Evolutionary conservation across 345 rosid species (phyloP).

Genomic region (Geranium brycei): DNA sequence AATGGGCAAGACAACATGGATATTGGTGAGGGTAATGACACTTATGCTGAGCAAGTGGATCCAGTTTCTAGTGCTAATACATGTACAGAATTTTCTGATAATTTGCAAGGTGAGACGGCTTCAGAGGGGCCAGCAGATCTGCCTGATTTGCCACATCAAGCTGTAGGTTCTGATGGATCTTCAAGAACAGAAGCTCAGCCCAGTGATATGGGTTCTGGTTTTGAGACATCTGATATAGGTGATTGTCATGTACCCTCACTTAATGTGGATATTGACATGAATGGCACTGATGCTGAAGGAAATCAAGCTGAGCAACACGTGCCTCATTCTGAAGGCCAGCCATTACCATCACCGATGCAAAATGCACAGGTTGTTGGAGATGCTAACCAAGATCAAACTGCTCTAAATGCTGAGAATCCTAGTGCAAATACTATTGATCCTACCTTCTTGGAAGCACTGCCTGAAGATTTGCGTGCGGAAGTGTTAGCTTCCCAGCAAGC

Average conservation of each 20-base stretch:
- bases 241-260: slow-evolving; percentile 19
- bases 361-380: slow-evolving; percentile 30
- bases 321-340: slow-evolving; percentile 28
- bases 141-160: slow-evolving; percentile 20
- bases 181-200: slow-evolving; percentile 19
- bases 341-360: slow-evolving; percentile 36
- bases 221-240: slow-evolving; percentile 23
- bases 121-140: slow-evolving; percentile 27
- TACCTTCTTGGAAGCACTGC: slow-evolving; percentile 88
- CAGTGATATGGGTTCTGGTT: slow-evolving; percentile 19
- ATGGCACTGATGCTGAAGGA: slow-evolving; percentile 40
- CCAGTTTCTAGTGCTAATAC: slow-evolving; percentile 30
- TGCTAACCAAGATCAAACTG: slow-evolving; percentile 39
- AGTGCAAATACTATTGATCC: slow-evolving; percentile 80
- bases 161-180: slow-evolving; percentile 18
- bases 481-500: slow-evolving; percentile 98
- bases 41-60: slow-evolving; percentile 30
- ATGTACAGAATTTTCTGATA: slow-evolving; percentile 28
- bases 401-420: slow-evolving; percentile 33
- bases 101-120: slow-evolving; percentile 16
- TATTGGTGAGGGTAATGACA: slow-evolving; percentile 44
- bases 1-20: slow-evolving; percentile 58
- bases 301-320: slow-evolving; percentile 36
- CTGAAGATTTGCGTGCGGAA: slow-evolving; percentile 86
- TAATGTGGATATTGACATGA: slow-evolving; percentile 71